Percentiles rank a stretch among this genome's conserved stretches.
Conservation (phyloP, 2,329 filamentous ascomycete genomes). For the Fusarium nelsonii region DNA sequence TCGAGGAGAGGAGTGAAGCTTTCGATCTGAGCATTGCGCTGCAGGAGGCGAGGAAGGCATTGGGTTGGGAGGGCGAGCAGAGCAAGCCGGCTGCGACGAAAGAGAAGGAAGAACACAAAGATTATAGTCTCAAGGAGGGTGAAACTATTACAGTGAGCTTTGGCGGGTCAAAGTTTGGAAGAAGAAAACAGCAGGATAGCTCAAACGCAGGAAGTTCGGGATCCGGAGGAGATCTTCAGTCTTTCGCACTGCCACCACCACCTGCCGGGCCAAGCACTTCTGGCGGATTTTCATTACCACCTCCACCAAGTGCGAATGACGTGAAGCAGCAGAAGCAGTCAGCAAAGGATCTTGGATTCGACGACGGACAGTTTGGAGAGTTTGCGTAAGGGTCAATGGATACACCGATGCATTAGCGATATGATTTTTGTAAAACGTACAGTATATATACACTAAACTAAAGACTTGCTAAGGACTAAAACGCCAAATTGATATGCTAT, state of each 20-base stretch:
- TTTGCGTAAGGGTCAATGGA: slow-evolving; percentile 66
- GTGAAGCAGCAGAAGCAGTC: slow-evolving; percentile 69
- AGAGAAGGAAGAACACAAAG: slow-evolving; percentile 59
- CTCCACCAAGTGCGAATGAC: slow-evolving; percentile 73
- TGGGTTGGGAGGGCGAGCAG: slow-evolving; percentile 68
- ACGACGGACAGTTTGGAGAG: slow-evolving; percentile 90
- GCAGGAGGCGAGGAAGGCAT: slow-evolving; percentile 79
- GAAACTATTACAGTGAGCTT: slow-evolving; percentile 89
- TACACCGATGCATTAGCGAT: slow-evolving; percentile 38
- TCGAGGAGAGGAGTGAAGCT: slow-evolving; percentile 86
- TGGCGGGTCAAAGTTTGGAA: slow-evolving; percentile 65
- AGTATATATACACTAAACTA: slow-evolving; percentile 27
- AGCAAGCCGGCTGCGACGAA: slow-evolving; percentile 54
- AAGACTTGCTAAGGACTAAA: slow-evolving; percentile 11
- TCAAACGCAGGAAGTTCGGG: slow-evolving; percentile 30
- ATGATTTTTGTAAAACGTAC: slow-evolving; percentile 25
- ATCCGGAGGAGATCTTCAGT: slow-evolving; percentile 55
- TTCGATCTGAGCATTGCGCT: slow-evolving; percentile 87
- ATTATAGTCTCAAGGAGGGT: slow-evolving; percentile 89
- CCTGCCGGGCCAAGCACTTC: slow-evolving; percentile 59
- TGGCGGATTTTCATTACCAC: slow-evolving; percentile 69
- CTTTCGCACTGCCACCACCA: slow-evolving; percentile 82
- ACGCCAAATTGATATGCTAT: slow-evolving; percentile 25
- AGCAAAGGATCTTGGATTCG: slow-evolving; percentile 79
- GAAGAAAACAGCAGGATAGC: slow-evolving; percentile 57